phyloP scores from a whole-genome alignment of 331 rosid species.

The Pyrus hybrid region DNA sequence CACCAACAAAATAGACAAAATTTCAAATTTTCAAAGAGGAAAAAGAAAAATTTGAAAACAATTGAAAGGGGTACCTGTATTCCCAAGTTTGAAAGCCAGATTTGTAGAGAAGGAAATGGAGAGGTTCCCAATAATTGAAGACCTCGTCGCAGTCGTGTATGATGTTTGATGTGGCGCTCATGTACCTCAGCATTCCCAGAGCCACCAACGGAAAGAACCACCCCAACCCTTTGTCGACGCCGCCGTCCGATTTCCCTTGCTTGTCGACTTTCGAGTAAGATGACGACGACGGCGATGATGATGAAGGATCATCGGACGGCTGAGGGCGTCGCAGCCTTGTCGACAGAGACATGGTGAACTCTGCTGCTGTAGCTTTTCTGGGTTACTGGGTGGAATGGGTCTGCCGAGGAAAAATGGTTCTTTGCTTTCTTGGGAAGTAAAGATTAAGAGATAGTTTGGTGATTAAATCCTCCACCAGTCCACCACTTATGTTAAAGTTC shows the following conservation, averaged over 20 bases:
- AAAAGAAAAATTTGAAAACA: background rate
- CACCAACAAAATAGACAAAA: background rate
- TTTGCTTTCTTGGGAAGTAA: background rate
- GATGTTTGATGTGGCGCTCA: constrained; percentile 91
- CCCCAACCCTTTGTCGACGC: constrained; percentile 27
- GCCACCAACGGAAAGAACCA: constrained; percentile 54
- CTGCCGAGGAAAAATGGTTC: background rate
- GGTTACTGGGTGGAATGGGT: background rate
- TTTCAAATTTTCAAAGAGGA: background rate
- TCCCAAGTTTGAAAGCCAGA: constrained; percentile 99
- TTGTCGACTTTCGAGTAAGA: constrained; percentile 64
- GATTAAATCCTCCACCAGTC: background rate
- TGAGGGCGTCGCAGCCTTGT: constrained; percentile 62
- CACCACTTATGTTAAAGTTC: background rate
- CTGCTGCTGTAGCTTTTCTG: background rate
- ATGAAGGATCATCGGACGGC: constrained; percentile 49
- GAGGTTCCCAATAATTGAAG: constrained; percentile 98
- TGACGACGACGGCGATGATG: constrained; percentile 15
- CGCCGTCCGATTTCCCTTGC: constrained; percentile 27
- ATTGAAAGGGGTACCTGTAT: constrained; percentile 44
- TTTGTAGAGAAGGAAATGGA: constrained; percentile 88
- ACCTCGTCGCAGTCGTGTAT: constrained; percentile 97
- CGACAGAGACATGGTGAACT: constrained; percentile 35
- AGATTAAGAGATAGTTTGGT: background rate
- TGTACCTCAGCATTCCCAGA: constrained; percentile 65